phyloP scores from a whole-genome alignment of 2,329 filamentous ascomycete species.

The Coccinonectria pachysandricola region DNA sequence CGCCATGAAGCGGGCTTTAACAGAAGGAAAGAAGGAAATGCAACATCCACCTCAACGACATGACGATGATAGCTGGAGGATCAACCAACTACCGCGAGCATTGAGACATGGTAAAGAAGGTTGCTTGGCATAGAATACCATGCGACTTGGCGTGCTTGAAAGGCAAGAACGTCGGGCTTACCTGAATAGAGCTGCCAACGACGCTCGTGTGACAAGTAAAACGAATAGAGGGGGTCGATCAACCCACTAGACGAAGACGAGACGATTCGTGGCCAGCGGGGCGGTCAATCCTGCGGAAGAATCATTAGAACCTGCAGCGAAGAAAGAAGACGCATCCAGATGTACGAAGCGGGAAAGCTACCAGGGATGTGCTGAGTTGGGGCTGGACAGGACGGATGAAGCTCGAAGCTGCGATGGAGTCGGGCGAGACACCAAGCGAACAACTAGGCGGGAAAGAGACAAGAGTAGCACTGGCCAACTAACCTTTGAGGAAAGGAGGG shows the following conservation, averaged over 20 bases:
- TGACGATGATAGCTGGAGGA: no score
- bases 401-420: no score
- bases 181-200: conserved; percentile 7
- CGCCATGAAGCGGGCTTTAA: no score
- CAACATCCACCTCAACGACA: no score
- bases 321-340: conserved; percentile 9
- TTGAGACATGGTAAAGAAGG: no score
- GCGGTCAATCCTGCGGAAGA: conserved; percentile 11
- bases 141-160: no score
- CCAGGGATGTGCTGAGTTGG: no score
- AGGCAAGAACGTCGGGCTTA: conserved; percentile 9
- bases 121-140: no score
- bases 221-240: conserved; percentile 7
- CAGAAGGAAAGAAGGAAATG: no score
- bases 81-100: no score
- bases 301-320: conserved; percentile 12
- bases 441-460: no score
- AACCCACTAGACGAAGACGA: conserved; percentile 6
- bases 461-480: conserved; percentile 8
- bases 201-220: conserved; percentile 10
- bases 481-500: conserved; percentile 13
- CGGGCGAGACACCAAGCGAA: no score
- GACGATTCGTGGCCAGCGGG: conserved; percentile 12
- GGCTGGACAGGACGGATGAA: conserved; percentile 3
- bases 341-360: conserved; percentile 4